These are phyloP conservation scores for Geotrichum fermentans DNA, from an alignment of 1,139 yeast genomes.

Conservation along the genomic window DNA sequence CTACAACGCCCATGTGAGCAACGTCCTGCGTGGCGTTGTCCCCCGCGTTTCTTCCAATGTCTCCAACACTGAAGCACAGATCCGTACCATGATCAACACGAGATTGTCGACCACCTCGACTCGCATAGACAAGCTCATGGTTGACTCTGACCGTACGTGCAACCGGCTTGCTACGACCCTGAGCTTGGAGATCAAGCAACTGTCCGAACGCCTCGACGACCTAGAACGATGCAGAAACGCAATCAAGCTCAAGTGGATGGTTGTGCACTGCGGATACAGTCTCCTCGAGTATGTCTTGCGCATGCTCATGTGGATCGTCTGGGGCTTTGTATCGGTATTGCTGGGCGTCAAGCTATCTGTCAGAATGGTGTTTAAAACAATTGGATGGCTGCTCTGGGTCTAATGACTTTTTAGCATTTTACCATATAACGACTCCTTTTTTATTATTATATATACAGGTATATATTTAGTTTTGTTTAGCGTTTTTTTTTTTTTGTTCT, in stretches of 20 bases:
- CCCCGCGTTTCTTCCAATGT: background rate
- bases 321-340: constrained; percentile 62
- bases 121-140: constrained; percentile 36
- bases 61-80: background rate
- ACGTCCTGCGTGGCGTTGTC: background rate
- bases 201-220: constrained; percentile 62
- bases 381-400: constrained; percentile 44
- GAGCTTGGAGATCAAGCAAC: constrained; percentile 62
- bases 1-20: background rate
- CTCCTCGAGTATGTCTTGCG: constrained; percentile 53
- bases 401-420: constrained; percentile 10
- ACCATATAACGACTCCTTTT: background rate
- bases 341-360: constrained; percentile 40
- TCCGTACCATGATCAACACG: constrained; percentile 6
- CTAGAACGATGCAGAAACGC: constrained; percentile 34
- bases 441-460: too few relatives aligned
- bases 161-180: constrained; percentile 81
- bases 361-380: constrained; percentile 39
- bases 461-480: background rate
- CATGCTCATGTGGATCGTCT: constrained; percentile 57
- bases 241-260: background rate
- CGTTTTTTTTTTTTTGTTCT: background rate
- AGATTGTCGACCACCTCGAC: constrained; percentile 15
- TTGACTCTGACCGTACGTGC: constrained; percentile 67
- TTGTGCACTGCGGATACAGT: constrained; percentile 24